Base-by-base conservation (phyloP, 805 yeast genomes). In the Myxozyma nipponensis region DNA sequence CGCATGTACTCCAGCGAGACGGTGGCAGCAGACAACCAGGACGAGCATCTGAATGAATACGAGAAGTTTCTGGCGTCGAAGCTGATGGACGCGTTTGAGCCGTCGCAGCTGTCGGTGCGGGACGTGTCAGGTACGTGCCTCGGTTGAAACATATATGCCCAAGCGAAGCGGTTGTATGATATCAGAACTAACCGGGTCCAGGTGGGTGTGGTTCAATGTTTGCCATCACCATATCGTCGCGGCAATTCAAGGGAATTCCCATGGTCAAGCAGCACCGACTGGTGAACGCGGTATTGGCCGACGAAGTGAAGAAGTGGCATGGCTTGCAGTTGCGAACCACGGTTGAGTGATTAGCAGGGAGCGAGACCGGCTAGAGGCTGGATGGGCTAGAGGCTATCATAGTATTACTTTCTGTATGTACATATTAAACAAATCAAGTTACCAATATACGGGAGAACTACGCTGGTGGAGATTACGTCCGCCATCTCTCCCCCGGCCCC, bases 181-280 rank as follows among this genome's bases (percentile, higher is more conserved):
- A 15, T 19, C 19, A 19, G 6, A 28, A 21, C 49, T 23, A 2
- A 7, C 19, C 39, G 38, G 19, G 74, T n/a, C 3, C 42, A 59
- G 64, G 66, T 18, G 98, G 98, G 0, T 93, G 98, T 69, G 98
- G 98, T 1, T 89, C 97, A 4, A 93, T 93, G 98, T 93, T 88
- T 70, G 88, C 95, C 42, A 91, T 93, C 44, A 71, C 75, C 51
- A 78, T 93, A 17, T 84, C 82, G 41, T 82, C 93, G 47, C 74
- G 73, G 1, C 72, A 79, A 62, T 93, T 93, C 69, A 80, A 84
- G 60, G 95, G 95, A 0, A 64, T 86, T 39, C 72, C 86, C 1
- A 87, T 87, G 82, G 76, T 93, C 58, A 90, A 89, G 64, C 98
- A 93, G 67, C 98, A 93, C 63, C 77, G 96, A 53, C 67, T 91